phyloP scores from a whole-genome alignment of 805 yeast genomes.

The Debaryomyces castellii region DNA sequence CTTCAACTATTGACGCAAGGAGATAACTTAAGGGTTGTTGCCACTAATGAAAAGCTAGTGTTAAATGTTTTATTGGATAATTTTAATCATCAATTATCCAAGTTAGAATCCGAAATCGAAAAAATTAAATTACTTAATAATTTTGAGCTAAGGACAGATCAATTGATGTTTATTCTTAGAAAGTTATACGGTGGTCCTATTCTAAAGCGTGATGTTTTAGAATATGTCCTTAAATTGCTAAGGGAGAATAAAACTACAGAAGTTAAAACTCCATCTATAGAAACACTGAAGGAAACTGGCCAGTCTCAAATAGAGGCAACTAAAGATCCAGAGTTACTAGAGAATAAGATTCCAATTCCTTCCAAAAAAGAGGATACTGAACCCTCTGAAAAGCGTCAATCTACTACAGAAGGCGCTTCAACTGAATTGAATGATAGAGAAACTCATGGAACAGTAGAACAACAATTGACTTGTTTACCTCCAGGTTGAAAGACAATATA shows the following conservation, averaged over 20 bases:
- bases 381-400: too few species aligned
- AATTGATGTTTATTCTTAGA: slow-evolving; percentile 22
- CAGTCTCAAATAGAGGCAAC: too few species aligned
- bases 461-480: too few species aligned
- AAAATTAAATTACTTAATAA: slow-evolving; percentile 10
- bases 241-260: slow-evolving; percentile 4
- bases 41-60: slow-evolving; percentile 19
- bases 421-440: too few species aligned
- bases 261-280: not conserved
- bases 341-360: too few species aligned
- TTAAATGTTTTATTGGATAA: slow-evolving; percentile 16
- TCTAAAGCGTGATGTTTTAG: slow-evolving; percentile 20
- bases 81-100: not conserved
- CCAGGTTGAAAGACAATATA: too few species aligned
- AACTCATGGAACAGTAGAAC: too few species aligned
- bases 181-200: slow-evolving; percentile 33
- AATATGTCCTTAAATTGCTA: slow-evolving; percentile 15
- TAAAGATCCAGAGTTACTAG: too few species aligned
- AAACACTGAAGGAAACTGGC: too few species aligned
- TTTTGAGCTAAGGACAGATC: slow-evolving; percentile 17
- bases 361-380: too few species aligned
- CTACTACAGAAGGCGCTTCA: too few species aligned
- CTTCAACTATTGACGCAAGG: slow-evolving; percentile 11
- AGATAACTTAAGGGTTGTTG: slow-evolving; percentile 14
- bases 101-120: slow-evolving; percentile 8